These are phyloP conservation scores for Viola pubescens DNA, from an alignment of 441 rosid species.

Conservation along the genomic window DNA sequence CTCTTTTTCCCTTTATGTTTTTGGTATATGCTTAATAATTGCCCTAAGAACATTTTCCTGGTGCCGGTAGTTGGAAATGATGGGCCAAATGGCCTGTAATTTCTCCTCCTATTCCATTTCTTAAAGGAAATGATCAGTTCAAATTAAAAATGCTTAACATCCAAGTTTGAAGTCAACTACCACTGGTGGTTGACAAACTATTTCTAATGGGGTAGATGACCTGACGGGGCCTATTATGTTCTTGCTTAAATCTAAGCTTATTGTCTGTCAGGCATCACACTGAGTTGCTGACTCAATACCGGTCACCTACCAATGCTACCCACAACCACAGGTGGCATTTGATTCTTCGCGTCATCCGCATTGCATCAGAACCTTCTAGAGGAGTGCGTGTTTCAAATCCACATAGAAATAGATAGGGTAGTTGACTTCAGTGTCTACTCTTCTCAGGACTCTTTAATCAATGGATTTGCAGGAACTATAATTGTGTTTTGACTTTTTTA, in stretches of 20 bases:
- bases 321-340: neutral
- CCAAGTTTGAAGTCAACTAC: constrained; percentile 8
- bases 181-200: constrained; percentile 2
- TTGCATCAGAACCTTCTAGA: neutral
- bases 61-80: constrained; percentile 2
- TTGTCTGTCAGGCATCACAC: neutral
- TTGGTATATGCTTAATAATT: neutral
- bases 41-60: constrained; percentile 3
- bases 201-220: constrained; percentile 8
- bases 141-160: constrained; percentile 9
- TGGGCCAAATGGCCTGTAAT: neutral
- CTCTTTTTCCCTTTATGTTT: neutral
- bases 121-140: neutral
- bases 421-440: too few relatives aligned
- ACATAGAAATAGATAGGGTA: too few relatives aligned
- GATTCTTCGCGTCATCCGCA: neutral
- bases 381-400: neutral
- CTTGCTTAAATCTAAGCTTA: constrained; percentile 7
- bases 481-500: too few relatives aligned
- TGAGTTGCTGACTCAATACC: neutral
- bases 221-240: constrained; percentile 5
- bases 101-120: neutral
- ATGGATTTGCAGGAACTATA: too few relatives aligned
- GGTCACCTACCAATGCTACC: neutral
- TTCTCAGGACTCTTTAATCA: too few relatives aligned